Conservation (phyloP, 768 basidiomycete species). For the Boletus sensibilis region DNA sequence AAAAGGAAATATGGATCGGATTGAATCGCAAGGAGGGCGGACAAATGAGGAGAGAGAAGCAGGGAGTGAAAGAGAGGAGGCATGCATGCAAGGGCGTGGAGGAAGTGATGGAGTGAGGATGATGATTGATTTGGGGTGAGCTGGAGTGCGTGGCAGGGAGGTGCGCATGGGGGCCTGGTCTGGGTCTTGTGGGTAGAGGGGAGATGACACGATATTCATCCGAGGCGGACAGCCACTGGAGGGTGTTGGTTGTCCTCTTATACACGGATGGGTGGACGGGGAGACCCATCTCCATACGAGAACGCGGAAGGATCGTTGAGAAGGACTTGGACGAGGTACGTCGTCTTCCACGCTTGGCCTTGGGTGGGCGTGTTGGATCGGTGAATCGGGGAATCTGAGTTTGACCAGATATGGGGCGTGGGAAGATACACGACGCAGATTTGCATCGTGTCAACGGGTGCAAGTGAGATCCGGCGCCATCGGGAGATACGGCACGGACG, state of each 20-base stretch:
- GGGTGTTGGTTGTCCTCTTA: constrained; percentile 15
- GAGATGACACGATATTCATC: constrained; percentile 10
- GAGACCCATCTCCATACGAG: constrained; percentile 9
- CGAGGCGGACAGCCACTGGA: constrained; percentile 23
- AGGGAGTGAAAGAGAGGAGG: neutral
- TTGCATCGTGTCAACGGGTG: constrained; percentile 33
- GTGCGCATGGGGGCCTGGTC: constrained; percentile 16
- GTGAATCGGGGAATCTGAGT: constrained; percentile 31
- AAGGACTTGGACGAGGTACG: constrained; percentile 14
- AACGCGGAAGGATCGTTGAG: constrained; percentile 3
- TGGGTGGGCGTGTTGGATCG: constrained; percentile 18
- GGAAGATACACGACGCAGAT: constrained; percentile 30
- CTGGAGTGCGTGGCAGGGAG: constrained; percentile 15
- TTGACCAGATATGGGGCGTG: constrained; percentile 22
- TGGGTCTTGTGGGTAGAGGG: constrained; percentile 30
- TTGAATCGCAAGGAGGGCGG: constrained; percentile 1
- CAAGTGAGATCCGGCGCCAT: constrained; percentile 55
- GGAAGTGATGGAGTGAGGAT: constrained; percentile 9
- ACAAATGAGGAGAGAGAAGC: neutral
- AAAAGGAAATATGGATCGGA: constrained; percentile 22
- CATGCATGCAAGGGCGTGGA: constrained; percentile 25
- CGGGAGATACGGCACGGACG: constrained; percentile 61
- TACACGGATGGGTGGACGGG: constrained; percentile 7
- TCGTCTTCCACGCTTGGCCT: constrained; percentile 13
- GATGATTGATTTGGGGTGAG: constrained; percentile 25